Evolutionary conservation across 2,329 filamentous ascomycete genomes (phyloP), one percentile per base, ranked within the genome.

Genomic region (Alternaria dauci): DNA sequence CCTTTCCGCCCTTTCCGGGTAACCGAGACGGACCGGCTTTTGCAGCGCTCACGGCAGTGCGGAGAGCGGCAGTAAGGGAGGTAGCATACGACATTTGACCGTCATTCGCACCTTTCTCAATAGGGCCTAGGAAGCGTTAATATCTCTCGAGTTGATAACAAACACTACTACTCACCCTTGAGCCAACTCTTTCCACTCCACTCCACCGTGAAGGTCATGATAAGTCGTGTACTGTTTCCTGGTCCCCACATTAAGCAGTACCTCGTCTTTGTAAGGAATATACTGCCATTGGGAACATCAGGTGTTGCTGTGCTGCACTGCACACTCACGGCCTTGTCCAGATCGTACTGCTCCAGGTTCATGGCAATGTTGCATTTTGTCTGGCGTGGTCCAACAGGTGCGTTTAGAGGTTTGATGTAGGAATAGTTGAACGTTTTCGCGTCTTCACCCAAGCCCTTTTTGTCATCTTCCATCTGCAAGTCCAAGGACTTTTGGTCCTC

Each of bases 121-220:
- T 99, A 2, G 95, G 92, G 64, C 91, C 93, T 97, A 67, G 16
- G 36, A 8, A 16, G 30, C 25, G 61, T 72, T 61, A 74, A 43
- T 53, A 51, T 8, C n/a, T 20, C 3, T 55, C 44, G 20, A 8
- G 23, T 39, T 18, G 7, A 2, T 3, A 39, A 39, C 38, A 26
- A 43, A 26, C n/a, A 39, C n/a, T 28, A n/a, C 25, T n/a, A 46
- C 18, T 26, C 83, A 96, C 94, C 92, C 82, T 95, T 97, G 46
- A 99, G 82, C 95, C 95, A 99, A 82, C 94, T 97, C 84, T 98
- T 99, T 70, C 94, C 94, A 4, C 90, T 90, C 96, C 96, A 99
- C 74, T 99, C 96, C 43, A 97, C 91, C 2, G 89, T 90, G 77
- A 93, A 97, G 68, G 90, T 97, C 81, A 94, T 90, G 63, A 95